phyloP scores from a whole-genome alignment of 2,329 filamentous ascomycete genomes.

The Furcasterigmium furcatum region DNA sequence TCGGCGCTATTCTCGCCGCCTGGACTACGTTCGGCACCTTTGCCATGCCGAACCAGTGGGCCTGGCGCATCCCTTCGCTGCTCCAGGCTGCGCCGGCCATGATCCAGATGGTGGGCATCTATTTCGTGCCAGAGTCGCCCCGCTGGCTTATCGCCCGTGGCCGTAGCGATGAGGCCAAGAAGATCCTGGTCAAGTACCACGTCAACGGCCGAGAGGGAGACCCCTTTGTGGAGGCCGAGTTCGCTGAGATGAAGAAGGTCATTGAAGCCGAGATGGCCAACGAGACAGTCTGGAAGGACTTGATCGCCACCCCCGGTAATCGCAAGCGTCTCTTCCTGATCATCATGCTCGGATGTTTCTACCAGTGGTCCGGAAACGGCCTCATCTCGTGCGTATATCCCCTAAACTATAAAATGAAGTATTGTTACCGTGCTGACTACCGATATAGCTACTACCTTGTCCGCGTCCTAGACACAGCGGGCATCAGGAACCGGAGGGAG shows the following conservation, averaged over 20 bases:
- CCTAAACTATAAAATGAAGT: too few species aligned
- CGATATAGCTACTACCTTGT: constrained; percentile 35
- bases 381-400: constrained; percentile 24
- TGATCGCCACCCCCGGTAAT: constrained; percentile 22
- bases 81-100: constrained; percentile 38
- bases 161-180: constrained; percentile 1
- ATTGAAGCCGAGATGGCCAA: constrained; percentile 2
- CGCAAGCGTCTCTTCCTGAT: constrained; percentile 20
- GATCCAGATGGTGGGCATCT: constrained; percentile 57
- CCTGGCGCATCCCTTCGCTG: constrained; percentile 58
- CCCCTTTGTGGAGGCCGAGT: constrained; percentile 34
- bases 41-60: constrained; percentile 27
- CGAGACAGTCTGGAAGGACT: constrained; percentile 4
- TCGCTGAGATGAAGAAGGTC: constrained; percentile 32
- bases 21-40: constrained; percentile 38
- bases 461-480: constrained; percentile 23
- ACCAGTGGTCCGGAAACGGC: constrained; percentile 21
- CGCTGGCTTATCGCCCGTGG: constrained; percentile 8
- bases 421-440: too few species aligned
- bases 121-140: constrained; percentile 26
- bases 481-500: constrained; percentile 24
- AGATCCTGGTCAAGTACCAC: constrained; percentile 17
- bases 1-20: constrained; percentile 23
- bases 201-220: constrained; percentile 24
- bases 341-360: constrained; percentile 17